Evolutionary conservation across 179 eudicot genomes (phyloP), one percentile per base, ranked within the genome.

Genomic region (Camellia oleifera): DNA sequence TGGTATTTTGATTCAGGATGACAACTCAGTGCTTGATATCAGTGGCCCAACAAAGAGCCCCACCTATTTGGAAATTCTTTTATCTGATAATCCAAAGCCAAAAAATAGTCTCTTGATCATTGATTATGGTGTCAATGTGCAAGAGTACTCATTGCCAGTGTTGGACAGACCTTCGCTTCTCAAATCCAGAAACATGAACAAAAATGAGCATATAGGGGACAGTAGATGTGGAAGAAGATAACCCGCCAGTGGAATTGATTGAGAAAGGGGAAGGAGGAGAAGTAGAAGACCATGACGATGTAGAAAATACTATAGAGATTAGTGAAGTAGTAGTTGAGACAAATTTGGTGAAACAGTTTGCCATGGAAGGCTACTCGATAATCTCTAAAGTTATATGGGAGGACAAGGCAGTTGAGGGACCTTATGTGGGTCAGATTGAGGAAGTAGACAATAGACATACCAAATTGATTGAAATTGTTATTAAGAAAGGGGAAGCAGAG

Each of bases 81-180:
- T 50, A 14, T 72, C 75, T 52, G 75, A 72, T 52, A 52, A 72
- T 72, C 9, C 60, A 18, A 52, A 52, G 52, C 61, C 40, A 32
- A 32, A 32, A 32, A 32, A 32, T 2, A 32, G 40, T 32, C 40
- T 32, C 40, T 32, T 32, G 40, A 32, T 32, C 40, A 32, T 2
- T 32, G 40, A 32, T 32, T 32, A 32, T 32, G 40, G 40, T 32
- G 40, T 32, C 40, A 32, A 32, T 32, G 2, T 32, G 40, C 40
- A 1, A 32, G 40, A 32, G 40, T 32, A 18, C 52, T 48, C 52
- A 48, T 48, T 3, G 6, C 52, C 52, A 4, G 52, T 48, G 52
- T 48, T 48, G 52, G 52, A 48, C 0, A 0, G 7, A 48, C 52
- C 52, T 48, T 48, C 52, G 7, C 52, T 48, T 48, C 52, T 48